Evolutionary conservation across 2,329 filamentous ascomycete genomes (phyloP), one percentile per base, ranked within the genome.

Genomic region (Cercospora nicotianae): DNA sequence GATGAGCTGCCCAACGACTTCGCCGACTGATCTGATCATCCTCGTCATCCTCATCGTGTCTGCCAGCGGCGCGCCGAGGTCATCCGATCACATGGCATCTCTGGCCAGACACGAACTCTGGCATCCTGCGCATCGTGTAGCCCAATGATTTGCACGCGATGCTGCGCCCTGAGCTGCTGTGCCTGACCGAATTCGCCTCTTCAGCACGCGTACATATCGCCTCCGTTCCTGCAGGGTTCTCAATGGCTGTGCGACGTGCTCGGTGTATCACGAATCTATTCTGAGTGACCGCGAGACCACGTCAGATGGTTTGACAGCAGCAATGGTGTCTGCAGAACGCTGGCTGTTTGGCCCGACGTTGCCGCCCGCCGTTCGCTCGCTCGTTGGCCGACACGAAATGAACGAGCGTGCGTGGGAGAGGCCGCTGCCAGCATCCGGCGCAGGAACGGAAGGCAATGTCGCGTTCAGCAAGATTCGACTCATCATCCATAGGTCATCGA

Each of bases 281-380:
- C 63, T 62, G 55, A 62, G 65, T 51, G 62, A 65, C 36, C 26
- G 10, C 28, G n/a, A 64, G 57, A 64, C 51, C 57, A 62, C 66
- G 66, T 64, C 66, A 51, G 45, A 61, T 26, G 39, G 66, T 65
- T 57, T 42, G 66, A 68, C 57, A 65, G 66, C 66, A 65, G 65
- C 55, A 48, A 26, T 28, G 51, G 28, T 51, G 58, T 57, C 57
- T 60, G 53, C 65, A 45, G 36, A 31, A 60, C 53, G 12, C 60
- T 39, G 60, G 39, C 33, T 26, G 60, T 67, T 61, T 57, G 66
- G 57, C 30, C 39, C 20, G 42, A 51, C 62, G 42, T 63, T 67
- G 31, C 53, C 42, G 39, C 65, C 60, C 23, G 28, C 31, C 60
- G 36, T 39, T 57, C 63, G 63, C 28, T 39, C 58, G 58, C 23